Percentiles rank a stretch among this genome's conserved stretches.
These are phyloP conservation scores for Sporothrix pseudoabietina DNA, from an alignment of 2,329 filamentous ascomycete genomes.

Conservation along the genomic window DNA sequence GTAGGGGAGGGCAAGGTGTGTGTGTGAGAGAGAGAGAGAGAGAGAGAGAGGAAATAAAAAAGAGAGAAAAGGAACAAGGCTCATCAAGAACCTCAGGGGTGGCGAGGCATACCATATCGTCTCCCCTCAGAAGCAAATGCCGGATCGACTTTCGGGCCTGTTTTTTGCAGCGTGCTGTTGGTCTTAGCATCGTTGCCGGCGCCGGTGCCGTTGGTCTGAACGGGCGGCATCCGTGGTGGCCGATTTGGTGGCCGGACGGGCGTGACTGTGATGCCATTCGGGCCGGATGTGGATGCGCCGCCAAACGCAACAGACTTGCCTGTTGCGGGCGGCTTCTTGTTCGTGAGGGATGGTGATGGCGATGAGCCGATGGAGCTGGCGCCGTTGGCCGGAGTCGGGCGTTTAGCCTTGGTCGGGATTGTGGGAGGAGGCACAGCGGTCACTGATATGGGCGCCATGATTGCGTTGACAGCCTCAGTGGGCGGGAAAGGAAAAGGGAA, in stretches of 20 bases:
- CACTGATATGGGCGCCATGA: constrained; percentile 58
- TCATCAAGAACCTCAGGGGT: neutral
- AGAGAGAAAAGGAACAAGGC: neutral
- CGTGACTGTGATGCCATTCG: constrained; percentile 49
- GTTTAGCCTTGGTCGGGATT: constrained; percentile 64
- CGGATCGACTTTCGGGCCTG: constrained; percentile 46
- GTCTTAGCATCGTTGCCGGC: neutral
- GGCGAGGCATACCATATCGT: constrained; percentile 54
- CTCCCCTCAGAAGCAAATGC: constrained; percentile 48
- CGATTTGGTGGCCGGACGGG: constrained; percentile 58
- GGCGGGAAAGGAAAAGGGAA: neutral
- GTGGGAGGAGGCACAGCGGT: constrained; percentile 49
- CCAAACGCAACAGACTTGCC: constrained; percentile 52
- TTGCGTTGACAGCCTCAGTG: neutral
- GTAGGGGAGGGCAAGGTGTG: neutral
- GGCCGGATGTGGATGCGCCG: constrained; percentile 42
- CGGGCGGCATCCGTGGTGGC: constrained; percentile 48
- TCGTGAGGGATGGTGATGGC: constrained; percentile 59
- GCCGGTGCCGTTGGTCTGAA: constrained; percentile 15
- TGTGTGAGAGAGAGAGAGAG: neutral
- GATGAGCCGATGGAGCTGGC: constrained; percentile 60
- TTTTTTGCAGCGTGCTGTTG: neutral
- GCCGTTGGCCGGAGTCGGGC: constrained; percentile 67
- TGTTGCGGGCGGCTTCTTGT: constrained; percentile 54
- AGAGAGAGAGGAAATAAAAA: neutral